Evolutionary conservation across 495 filamentous ascomycete genomes (phyloP).

Genomic region (Daldinia grandis): DNA sequence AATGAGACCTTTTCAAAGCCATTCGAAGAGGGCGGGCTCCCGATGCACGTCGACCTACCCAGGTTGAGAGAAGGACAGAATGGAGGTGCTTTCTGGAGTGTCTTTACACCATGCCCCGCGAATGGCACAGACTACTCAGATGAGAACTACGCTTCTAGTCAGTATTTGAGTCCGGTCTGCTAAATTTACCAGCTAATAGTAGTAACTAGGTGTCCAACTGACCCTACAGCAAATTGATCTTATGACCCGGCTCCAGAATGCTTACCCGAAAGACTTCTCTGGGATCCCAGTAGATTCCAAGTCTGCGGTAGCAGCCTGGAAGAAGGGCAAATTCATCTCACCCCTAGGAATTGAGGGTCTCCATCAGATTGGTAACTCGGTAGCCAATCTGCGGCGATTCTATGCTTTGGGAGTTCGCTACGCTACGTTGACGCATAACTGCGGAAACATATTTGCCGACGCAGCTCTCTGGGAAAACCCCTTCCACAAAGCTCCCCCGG

Average conservation of each 20-base stretch:
- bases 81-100: conserved; percentile 91
- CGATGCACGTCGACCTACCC: conserved; percentile 81
- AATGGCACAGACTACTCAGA: conserved; percentile 76
- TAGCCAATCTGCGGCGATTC: conserved; percentile 77
- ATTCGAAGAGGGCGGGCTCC: conserved; percentile 72
- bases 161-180: conserved; percentile 4
- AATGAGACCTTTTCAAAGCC: conserved; percentile 71
- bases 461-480: conserved; percentile 69
- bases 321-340: conserved; percentile 63
- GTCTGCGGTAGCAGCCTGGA: conserved; percentile 68
- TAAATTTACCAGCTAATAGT: background rate
- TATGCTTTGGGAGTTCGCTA: conserved; percentile 87
- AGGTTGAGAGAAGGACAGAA: conserved; percentile 64
- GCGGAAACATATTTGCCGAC: conserved; percentile 90
- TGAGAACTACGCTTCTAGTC: conserved; percentile 67
- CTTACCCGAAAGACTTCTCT: conserved; percentile 77
- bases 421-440: conserved; percentile 91
- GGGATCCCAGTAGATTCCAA: conserved; percentile 62
- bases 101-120: conserved; percentile 79
- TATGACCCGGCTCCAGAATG: conserved; percentile 69
- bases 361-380: conserved; percentile 91
- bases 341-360: conserved; percentile 90
- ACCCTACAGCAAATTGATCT: conserved; percentile 89
- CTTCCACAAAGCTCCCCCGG: conserved; percentile 56
- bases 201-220: conserved; percentile 60